A percentile compares a stretch with the other conserved stretches of the same genome.
phyloP scores from a whole-genome alignment of 2,329 filamentous ascomycete genomes.

The Grosmannia clavigera region DNA sequence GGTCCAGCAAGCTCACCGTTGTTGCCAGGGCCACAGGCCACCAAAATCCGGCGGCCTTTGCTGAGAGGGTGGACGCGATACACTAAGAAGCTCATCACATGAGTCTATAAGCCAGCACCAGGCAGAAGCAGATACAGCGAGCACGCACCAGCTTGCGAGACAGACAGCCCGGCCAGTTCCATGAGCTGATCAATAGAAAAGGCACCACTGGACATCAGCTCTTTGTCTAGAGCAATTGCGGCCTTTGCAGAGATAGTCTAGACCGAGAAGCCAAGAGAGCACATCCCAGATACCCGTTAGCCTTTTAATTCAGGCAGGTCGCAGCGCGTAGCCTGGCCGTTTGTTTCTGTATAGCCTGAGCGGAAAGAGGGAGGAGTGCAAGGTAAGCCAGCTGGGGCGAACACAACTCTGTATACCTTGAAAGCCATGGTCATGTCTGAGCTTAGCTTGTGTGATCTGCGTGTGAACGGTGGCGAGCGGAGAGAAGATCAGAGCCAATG shows the following conservation, averaged over 20 bases:
- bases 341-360: too few species aligned
- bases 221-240: conserved; percentile 78
- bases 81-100: conserved; percentile 35
- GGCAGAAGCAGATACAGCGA: too few species aligned
- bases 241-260: conserved; percentile 81
- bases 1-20: conserved; percentile 35
- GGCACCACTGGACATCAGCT: conserved; percentile 78
- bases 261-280: background rate
- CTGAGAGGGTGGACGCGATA: conserved; percentile 69
- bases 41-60: conserved; percentile 60
- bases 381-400: too few species aligned
- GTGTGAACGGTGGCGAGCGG: too few species aligned
- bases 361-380: too few species aligned
- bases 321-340: background rate
- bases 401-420: too few species aligned
- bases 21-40: conserved; percentile 82
- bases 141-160: conserved; percentile 69
- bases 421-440: too few species aligned
- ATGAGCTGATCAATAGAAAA: conserved; percentile 96
- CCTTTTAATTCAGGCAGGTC: background rate
- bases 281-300: background rate
- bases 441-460: too few species aligned
- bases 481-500: too few species aligned
- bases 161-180: conserved; percentile 87
- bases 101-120: background rate